Evolutionary conservation across 1,284 basidiomycete genomes (phyloP), one percentile per base, ranked within the genome.

Genomic region (Leccinum subfulvum): DNA sequence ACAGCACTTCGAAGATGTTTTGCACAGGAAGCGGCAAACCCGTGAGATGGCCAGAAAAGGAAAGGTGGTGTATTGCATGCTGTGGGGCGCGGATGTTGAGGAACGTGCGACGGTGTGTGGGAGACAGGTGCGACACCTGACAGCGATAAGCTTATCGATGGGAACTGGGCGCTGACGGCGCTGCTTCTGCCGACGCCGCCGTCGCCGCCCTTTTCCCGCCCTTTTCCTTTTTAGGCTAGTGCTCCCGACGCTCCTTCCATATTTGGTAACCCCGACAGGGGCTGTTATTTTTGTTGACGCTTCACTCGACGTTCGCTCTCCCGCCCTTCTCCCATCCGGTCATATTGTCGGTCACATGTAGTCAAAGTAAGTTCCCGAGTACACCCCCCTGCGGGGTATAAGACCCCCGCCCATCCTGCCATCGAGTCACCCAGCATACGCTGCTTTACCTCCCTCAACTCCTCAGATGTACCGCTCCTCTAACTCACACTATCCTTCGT

Each of bases 121-220:
- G 61, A 23, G 53, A 44, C 13, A 59, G 8, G 52, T 30, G 56
- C 37, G 39, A 33, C 47, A 23, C 52, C 53, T 61, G 59, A 62
- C 61, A 65, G 56, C 67, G 69, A 73, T 64, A 63, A 62, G 57
- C 30, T 35, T 49, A 69, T 70, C 63, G 59, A 66, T 68, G 41
- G 44, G 1, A 58, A 62, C 72, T 61, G 59, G 23, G 47, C 41
- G 59, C 60, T 52, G 57, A 44, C 49, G 35, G 37, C 55, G 56
- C 41, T 33, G 59, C 57, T 61, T 68, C 47, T 60, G 41, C 66
- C 60, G 64, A 69, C 54, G 59, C 60, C 68, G 59, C 69, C 57
- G 70, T 70, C 75, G 72, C 37, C 63, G 60, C 61, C 37, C 3
- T 64, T 13, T 1, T 6, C 60, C 72, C 74, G 74, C 63, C 68